Evolutionary conservation across 2,329 filamentous ascomycete genomes (phyloP).

Genomic region (Amauroascus niger): DNA sequence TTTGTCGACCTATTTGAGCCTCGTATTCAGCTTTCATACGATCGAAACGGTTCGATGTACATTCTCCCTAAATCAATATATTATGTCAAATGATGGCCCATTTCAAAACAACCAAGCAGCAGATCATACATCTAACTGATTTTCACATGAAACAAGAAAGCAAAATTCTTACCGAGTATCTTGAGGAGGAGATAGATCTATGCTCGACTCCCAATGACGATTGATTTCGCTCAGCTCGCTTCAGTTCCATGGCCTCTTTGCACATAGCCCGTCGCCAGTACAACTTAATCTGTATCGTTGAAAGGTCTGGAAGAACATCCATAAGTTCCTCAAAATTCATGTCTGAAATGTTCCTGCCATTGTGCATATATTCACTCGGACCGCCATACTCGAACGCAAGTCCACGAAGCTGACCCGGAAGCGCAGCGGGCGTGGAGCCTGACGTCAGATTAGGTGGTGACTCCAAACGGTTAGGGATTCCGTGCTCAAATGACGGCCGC

Average conservation of each 20-base stretch:
- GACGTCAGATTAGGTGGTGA: constrained; percentile 6
- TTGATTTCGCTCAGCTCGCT: background rate
- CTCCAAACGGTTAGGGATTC: background rate
- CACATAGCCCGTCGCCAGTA: constrained; percentile 14
- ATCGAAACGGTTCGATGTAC: background rate
- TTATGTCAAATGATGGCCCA: background rate
- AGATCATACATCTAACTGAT: background rate
- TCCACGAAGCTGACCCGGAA: background rate
- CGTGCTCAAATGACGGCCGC: constrained; percentile 8
- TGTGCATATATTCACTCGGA: constrained; percentile 4
- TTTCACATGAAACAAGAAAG: background rate
- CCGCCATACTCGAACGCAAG: background rate
- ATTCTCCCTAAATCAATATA: background rate
- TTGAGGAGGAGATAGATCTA: background rate
- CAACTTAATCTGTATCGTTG: constrained; percentile 13
- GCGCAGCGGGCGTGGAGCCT: background rate
- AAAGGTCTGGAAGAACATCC: constrained; percentile 13
- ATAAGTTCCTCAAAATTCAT: constrained; percentile 16
- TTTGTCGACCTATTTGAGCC: constrained; percentile 11
- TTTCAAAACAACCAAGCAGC: background rate
- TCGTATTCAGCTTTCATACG: constrained; percentile 13
- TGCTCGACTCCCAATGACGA: background rate
- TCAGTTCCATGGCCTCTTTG: background rate
- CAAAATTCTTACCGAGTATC: background rate
- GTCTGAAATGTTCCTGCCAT: constrained; percentile 5